Evolutionary conservation across 768 basidiomycete species (phyloP), one percentile per base, ranked within the genome.

Genomic region (Neoboletus brunneissimus): DNA sequence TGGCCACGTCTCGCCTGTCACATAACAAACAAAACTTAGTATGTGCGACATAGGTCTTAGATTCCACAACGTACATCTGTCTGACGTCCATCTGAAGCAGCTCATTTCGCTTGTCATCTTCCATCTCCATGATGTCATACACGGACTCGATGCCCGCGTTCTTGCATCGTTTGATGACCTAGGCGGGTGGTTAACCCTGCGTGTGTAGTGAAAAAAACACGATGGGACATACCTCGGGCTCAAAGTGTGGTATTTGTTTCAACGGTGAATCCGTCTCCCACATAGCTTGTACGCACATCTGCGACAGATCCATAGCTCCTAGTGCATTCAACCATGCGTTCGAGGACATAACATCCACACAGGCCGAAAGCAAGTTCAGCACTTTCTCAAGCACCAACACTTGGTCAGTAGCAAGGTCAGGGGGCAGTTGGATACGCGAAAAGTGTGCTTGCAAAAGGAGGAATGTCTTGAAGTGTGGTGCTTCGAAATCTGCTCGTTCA

Each of bases 111-210:
- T 91, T 81, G 56, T 90, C 88, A 64, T 98, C 96, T 67, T 98
- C 97, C 85, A 98, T 86, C 71, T 98, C 97, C 91, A 98, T 97
- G 59, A 98, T 81, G 68, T 98, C 97, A 69, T 98, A 97, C 0
- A 99, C 94, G 1, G 91, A 89, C 57, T 93, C 91, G 52, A 97
- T 78, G 9, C 82, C 82, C 8, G 86, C 89, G 0, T 79, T 83
- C 67, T 89, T 89, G 77, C 94, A 98, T 11, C 94, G 84, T 65
- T 85, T 82, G 67, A 98, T 77, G 42, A 89, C 85, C 88, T 91
- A 60, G 2, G 29, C 51, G 50, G 20, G 46, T 22, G 22, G 59
- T 62, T 31, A 62, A 12, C 37, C 27, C 16, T 29, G 16, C 16
- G 8, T 44, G 6, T 5, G 20, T 2, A 16, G 29, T 22, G 7